Base-by-base conservation (phyloP, 2,329 filamentous ascomycete species). In the Colletotrichum paranaense region DNA sequence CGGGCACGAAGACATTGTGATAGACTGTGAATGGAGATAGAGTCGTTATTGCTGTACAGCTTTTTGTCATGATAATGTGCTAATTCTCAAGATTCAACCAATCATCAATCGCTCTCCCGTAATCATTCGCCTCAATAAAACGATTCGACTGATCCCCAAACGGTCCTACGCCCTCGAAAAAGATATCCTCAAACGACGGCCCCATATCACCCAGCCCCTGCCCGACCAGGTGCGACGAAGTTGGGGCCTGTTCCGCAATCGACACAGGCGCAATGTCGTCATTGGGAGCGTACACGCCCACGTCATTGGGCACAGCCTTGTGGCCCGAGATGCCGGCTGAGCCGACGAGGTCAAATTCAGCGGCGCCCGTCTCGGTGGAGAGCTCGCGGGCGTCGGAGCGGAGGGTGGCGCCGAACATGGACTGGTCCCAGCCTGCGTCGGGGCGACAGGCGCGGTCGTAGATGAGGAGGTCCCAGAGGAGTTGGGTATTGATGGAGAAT, bases 241-340 rank as follows among this genome's bases (percentile, higher is more conserved):
- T 24, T 1, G 60, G 12, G 9, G 60, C 11, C 7, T 59, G 56
- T 5, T 75, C 71, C 0, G 76, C 64, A 4, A 62, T 63, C 4
- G 64, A 65, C 4, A 65, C 55, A 2, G 65, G 59, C 1, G 71
- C 53, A 1, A 42, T 60, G 4, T 75, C 74, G 5, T 80, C 78
- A 26, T 82, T 78, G 1, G 82, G 82, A 1, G 82, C 81, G 60
- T 82, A 83, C 0, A 78, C 80, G 0, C 80, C 79, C 19, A 78
- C 78, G 22, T 84, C 78, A 26, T 79, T 76, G 0, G 80, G 78
- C n/a, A 82, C 82, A 1, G 81, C 78, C 59, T 81, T 82, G 75
- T 84, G 82, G 0, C 80, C 81, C 3, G 80, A 81, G 6, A 84
- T 82, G 2, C 82, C 82, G 11, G 80, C 80, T 0, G 82, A 83